These are phyloP conservation scores for Alternaria sp. DNA, from an alignment of 2,329 filamentous ascomycete species.

Conservation along the genomic window DNA sequence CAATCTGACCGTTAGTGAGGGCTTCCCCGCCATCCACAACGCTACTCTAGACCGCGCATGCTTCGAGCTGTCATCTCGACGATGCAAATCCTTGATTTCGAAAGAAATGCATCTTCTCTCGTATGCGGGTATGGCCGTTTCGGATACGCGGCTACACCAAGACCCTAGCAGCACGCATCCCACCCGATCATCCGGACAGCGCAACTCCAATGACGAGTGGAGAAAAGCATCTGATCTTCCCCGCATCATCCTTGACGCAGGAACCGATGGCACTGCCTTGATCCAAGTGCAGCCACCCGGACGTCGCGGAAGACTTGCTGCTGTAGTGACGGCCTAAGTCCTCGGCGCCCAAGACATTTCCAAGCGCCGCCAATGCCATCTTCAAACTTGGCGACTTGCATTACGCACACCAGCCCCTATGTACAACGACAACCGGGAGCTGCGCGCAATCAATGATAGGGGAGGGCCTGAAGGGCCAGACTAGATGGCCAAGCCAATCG, in stretches of 20 bases:
- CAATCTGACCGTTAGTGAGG: not conserved
- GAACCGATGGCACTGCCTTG: not conserved
- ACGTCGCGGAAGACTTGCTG: slow-evolving; percentile 3
- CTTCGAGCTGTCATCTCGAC: not conserved
- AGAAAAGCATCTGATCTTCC: slow-evolving; percentile 1
- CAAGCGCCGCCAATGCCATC: slow-evolving; percentile 18
- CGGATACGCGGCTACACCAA: not conserved
- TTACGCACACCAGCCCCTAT: slow-evolving; percentile 13
- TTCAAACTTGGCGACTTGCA: slow-evolving; percentile 19
- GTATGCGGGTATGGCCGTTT: not conserved
- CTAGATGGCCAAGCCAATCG: not conserved
- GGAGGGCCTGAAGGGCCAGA: slow-evolving; percentile 3
- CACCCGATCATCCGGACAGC: not conserved
- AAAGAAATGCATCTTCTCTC: not conserved
- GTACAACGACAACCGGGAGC: not conserved
- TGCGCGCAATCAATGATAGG: slow-evolving; percentile 13
- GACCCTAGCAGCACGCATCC: not conserved
- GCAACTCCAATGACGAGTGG: not conserved
- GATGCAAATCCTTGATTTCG: not conserved
- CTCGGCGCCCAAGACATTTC: slow-evolving; percentile 7
- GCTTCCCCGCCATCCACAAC: not conserved
- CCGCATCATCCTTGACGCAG: not conserved
- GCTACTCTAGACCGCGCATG: not conserved
- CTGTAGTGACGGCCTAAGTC: not conserved
- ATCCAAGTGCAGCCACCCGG: not conserved